Evolutionary conservation across 257 asterid genomes (phyloP), one percentile per base, ranked within the genome.

Genomic region (Solanum chilense): DNA sequence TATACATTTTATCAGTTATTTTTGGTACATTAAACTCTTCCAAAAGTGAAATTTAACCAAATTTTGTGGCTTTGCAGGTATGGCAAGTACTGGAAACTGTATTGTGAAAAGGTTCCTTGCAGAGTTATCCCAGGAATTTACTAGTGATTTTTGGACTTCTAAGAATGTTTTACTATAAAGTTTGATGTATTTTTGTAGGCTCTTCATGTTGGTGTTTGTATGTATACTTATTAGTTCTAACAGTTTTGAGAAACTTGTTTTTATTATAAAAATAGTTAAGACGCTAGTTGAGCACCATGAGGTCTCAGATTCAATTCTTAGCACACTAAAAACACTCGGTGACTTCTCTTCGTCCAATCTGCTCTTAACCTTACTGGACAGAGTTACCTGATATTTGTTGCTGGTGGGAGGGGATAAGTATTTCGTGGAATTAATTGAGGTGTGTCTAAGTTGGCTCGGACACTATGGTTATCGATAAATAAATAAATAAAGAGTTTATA

Each of bases 71-170:
- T 85, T 86, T 89, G 90, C 94, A 96, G 99, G 97, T 95, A 96
- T 41, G 98, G 98, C 84, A 96, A 93, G 90, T 94, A 93, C 88
- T 96, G 99, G 99, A 96, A 95, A 90, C 44, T 93, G 85, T 96
- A 95, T 69, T 96, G 99, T 33, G 99, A 95, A 82, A 95, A 94
- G 96, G 98, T 95, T 47, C 96, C 97, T 2, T 92, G 91, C 92
- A 88, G 96, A 88, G 71, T 96, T 42, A 49, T 96, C 20, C 98
- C 98, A 23, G 97, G 99, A 49, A 87, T 96, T 80, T 94, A 94
- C 93, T 96, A 91, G 92, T 87, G 87, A n/a, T 13, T 68, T 85
- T 31, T 70, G 87, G 44, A 3, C 3, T 71, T 3, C 33, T 37
- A 14, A 71, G 82, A 70, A 31, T 47, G 83, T 1, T 70, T 29